phyloP scores from a whole-genome alignment of 139 green algal species.

The Volvox reticuliferus region DNA sequence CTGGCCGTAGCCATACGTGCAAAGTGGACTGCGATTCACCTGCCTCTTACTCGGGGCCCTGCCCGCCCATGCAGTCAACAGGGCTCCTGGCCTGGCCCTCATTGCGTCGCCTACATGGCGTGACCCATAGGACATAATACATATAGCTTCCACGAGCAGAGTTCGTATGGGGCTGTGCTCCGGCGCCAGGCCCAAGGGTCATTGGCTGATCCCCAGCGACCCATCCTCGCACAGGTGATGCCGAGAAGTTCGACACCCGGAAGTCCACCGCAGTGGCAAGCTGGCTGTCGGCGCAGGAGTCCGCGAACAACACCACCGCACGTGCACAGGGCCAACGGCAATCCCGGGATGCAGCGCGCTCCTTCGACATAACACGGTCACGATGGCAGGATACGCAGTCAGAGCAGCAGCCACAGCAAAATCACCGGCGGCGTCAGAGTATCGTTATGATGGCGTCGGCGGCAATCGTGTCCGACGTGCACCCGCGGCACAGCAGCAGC shows the following conservation, averaged over 20 bases:
- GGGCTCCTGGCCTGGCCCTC: background rate
- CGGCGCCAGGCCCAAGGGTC: background rate
- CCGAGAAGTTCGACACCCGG: background rate
- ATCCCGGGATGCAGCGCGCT: background rate
- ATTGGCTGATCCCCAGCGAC: too few species aligned
- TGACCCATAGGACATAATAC: background rate
- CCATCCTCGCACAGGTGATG: too few species aligned
- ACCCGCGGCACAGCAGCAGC: background rate
- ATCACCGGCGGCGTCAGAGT: background rate
- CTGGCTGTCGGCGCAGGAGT: background rate
- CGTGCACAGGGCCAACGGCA: too few species aligned
- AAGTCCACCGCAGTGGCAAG: background rate
- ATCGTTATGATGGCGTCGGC: background rate
- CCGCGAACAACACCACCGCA: background rate
- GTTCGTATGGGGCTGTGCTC: background rate
- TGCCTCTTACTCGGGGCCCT: too few species aligned
- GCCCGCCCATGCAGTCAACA: too few species aligned
- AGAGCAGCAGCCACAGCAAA: background rate
- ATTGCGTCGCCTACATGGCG: background rate
- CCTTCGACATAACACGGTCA: background rate
- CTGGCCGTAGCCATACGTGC: too few species aligned
- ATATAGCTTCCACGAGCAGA: background rate
- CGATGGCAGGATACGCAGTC: background rate
- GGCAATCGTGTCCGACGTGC: background rate
- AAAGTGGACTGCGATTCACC: too few species aligned